Evolutionary conservation across 1,284 basidiomycete genomes (phyloP).

Genomic region (Gyrodon tennesseensis): DNA sequence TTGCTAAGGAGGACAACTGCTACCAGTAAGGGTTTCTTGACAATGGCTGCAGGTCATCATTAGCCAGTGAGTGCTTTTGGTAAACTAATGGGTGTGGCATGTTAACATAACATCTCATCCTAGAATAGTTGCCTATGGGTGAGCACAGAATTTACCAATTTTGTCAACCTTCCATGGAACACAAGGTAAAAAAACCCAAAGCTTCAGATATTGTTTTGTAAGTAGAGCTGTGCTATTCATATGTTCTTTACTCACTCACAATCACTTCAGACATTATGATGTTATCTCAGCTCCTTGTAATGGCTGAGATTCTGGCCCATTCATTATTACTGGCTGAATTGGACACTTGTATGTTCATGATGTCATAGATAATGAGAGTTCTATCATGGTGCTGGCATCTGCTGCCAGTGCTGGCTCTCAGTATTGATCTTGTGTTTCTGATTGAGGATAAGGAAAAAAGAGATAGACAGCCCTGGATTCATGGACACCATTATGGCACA

Average conservation of each 20-base stretch:
- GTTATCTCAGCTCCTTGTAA: slow-evolving; percentile 76
- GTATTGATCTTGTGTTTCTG: slow-evolving; percentile 85
- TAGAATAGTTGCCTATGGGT: slow-evolving; percentile 60
- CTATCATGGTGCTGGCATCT: slow-evolving; percentile 87
- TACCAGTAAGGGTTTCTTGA: no score
- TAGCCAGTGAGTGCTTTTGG: slow-evolving; percentile 54
- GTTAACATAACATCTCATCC: no score
- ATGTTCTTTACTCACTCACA: slow-evolving; percentile 7
- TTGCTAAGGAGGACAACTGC: no score
- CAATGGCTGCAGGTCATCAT: slow-evolving; percentile 73
- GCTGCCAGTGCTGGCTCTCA: slow-evolving; percentile 78
- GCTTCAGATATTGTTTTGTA: slow-evolving; percentile 84
- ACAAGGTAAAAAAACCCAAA: slow-evolving; percentile 56
- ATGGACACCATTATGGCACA: slow-evolving; percentile 70
- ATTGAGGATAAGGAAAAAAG: slow-evolving; percentile 98
- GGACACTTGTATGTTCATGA: slow-evolving; percentile 96
- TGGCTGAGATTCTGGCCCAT: slow-evolving; percentile 87
- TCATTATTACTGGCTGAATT: slow-evolving; percentile 78
- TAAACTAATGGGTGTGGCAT: no score
- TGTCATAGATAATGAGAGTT: slow-evolving; percentile 91
- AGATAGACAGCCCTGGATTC: slow-evolving; percentile 88
- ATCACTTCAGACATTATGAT: slow-evolving; percentile 77
- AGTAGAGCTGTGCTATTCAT: slow-evolving; percentile 46
- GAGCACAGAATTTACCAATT: slow-evolving; percentile 75
- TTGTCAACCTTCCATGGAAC: slow-evolving; percentile 80